Conservation (phyloP, 495 filamentous ascomycete genomes). For the Haplographium delicatum region DNA sequence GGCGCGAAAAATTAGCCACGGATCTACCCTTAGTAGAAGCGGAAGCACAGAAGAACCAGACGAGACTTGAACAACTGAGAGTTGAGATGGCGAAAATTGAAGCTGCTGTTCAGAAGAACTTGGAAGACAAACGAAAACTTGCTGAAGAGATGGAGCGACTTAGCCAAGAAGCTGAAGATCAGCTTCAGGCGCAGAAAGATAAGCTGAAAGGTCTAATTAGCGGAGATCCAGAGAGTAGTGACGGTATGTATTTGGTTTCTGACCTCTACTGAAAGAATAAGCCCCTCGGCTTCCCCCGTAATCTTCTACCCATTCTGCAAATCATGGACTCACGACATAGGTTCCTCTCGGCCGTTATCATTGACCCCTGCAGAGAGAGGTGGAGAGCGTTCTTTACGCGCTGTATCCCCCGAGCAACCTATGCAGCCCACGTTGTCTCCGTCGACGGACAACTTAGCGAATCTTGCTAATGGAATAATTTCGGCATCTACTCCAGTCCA, state of each 20-base stretch:
- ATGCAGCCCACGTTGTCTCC: no score
- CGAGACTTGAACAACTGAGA: slow-evolving; percentile 47
- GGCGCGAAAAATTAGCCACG: slow-evolving; percentile 50
- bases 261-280: neutral
- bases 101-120: slow-evolving; percentile 46
- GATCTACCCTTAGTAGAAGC: slow-evolving; percentile 54
- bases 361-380: neutral
- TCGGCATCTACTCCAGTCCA: no score
- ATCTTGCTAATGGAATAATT: no score
- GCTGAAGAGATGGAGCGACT: slow-evolving; percentile 51
- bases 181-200: slow-evolving; percentile 30
- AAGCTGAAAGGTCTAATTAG: slow-evolving; percentile 25
- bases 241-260: slow-evolving; percentile 19
- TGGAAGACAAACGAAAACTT: slow-evolving; percentile 41
- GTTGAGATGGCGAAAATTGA: slow-evolving; percentile 55
- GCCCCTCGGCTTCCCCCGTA: neutral
- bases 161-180: slow-evolving; percentile 38
- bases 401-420: no score
- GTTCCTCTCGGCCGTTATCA: neutral
- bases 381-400: no score
- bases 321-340: slow-evolving; percentile 12
- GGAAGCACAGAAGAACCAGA: slow-evolving; percentile 44
- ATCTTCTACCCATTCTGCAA: neutral
- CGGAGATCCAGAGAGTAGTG: slow-evolving; percentile 17
- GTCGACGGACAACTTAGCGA: no score